phyloP scores from a whole-genome alignment of 2,329 filamentous ascomycete genomes.

The Fusarium nanum region DNA sequence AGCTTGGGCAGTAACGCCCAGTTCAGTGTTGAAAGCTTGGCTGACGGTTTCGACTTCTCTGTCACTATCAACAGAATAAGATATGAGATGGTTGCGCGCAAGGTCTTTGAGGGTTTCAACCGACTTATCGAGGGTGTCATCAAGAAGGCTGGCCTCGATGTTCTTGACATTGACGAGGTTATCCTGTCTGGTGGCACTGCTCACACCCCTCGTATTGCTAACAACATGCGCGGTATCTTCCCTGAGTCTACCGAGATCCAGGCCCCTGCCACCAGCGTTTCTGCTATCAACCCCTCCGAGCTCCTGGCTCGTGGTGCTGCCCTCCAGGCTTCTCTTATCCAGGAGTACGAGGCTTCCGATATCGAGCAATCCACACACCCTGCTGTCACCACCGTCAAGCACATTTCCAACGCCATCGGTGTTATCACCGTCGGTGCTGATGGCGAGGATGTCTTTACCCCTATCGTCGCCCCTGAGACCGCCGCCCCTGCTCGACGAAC shows the following conservation, averaged over 20 bases:
- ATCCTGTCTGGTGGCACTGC: slow-evolving; percentile 92
- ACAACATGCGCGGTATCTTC: slow-evolving; percentile 83
- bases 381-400: slow-evolving; percentile 92
- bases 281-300: slow-evolving; percentile 93
- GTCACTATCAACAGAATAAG: slow-evolving; percentile 92
- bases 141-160: slow-evolving; percentile 91
- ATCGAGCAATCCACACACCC: slow-evolving; percentile 97
- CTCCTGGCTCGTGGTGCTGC: slow-evolving; percentile 89
- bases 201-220: slow-evolving; percentile 92
- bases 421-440: slow-evolving; percentile 74
- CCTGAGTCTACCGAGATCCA: slow-evolving; percentile 80
- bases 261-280: slow-evolving; percentile 81
- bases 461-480: slow-evolving; percentile 86
- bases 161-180: slow-evolving; percentile 93
- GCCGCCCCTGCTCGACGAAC: slow-evolving; percentile 89
- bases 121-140: slow-evolving; percentile 85
- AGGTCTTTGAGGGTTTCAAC: slow-evolving; percentile 90
- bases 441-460: slow-evolving; percentile 77
- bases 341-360: slow-evolving; percentile 92
- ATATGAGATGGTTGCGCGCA: slow-evolving; percentile 88
- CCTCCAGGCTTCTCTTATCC: slow-evolving; percentile 92
- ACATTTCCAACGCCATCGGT: slow-evolving; percentile 89
- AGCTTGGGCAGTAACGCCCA: slow-evolving; percentile 88
- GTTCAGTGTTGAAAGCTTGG: slow-evolving; percentile 92
- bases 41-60: slow-evolving; percentile 90